Evolutionary conservation across 2,329 filamentous ascomycete genomes (phyloP).

Genomic region (Huntiella moniliformis): DNA sequence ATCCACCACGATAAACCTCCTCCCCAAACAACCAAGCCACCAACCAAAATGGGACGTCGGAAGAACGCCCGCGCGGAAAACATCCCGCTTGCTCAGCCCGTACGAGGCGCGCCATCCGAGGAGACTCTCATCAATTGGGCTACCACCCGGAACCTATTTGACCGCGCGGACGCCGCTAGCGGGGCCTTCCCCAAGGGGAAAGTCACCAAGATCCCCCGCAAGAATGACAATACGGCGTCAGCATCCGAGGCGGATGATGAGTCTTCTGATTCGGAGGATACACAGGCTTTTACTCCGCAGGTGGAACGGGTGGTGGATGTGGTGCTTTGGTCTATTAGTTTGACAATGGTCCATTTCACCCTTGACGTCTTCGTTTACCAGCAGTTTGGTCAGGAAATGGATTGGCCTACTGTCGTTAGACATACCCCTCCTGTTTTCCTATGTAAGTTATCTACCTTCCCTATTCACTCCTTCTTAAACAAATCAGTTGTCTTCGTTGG

Average conservation of each 20-base stretch:
- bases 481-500: too few species aligned
- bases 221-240: conserved; percentile 11
- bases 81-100: conserved; percentile 49
- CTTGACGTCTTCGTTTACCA: conserved; percentile 63
- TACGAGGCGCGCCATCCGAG: conserved; percentile 39
- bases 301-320: conserved; percentile 36
- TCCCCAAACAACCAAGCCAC: background rate
- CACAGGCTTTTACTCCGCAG: conserved; percentile 22
- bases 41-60: conserved; percentile 26
- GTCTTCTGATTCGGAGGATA: conserved; percentile 15
- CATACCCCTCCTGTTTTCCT: conserved; percentile 30
- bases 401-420: conserved; percentile 35
- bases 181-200: conserved; percentile 14
- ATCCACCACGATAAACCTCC: background rate
- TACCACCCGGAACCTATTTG: conserved; percentile 40
- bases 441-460: background rate
- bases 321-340: conserved; percentile 37
- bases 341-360: conserved; percentile 58
- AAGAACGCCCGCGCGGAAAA: conserved; percentile 26
- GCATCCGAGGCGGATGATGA: conserved; percentile 19
- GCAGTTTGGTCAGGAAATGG: conserved; percentile 52
- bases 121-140: conserved; percentile 60
- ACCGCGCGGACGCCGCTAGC: conserved; percentile 24
- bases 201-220: conserved; percentile 11
- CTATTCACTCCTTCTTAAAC: background rate